A percentile compares a stretch with the other conserved stretches of the same genome.
Conservation (phyloP, 179 eudicot genomes). For the Patellifolia procumbens region DNA sequence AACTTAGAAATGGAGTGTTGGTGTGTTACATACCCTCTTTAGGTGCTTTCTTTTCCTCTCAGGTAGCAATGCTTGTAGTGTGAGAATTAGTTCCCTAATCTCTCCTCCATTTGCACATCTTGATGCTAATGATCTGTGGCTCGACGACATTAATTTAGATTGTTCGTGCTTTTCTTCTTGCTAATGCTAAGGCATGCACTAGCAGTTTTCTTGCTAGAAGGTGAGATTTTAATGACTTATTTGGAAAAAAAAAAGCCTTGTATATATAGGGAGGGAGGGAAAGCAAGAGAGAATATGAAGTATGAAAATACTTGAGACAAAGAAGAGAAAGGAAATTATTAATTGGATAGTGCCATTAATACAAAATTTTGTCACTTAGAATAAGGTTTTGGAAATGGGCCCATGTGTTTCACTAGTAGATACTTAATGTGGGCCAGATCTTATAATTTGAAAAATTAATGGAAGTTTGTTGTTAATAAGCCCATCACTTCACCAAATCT, state of each 20-base stretch:
- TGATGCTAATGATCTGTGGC: slow-evolving; percentile 6
- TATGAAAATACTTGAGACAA: background rate
- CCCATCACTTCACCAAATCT: background rate
- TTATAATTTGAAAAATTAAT: background rate
- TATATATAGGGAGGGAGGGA: slow-evolving; percentile 18
- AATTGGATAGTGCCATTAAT: background rate
- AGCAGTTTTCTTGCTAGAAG: background rate
- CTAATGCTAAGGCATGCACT: slow-evolving; percentile 4
- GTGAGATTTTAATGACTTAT: background rate
- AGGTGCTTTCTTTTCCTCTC: slow-evolving; percentile 10
- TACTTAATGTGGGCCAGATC: slow-evolving; percentile 17
- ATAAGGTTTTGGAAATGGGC: slow-evolving; percentile 13
- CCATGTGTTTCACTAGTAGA: slow-evolving; percentile 20
- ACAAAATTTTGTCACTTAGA: slow-evolving; percentile 21
- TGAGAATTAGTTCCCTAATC: slow-evolving; percentile 26
- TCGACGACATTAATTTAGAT: slow-evolving; percentile 22
- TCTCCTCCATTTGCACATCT: slow-evolving; percentile 14
- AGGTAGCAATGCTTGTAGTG: slow-evolving; percentile 29
- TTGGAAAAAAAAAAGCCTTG: background rate
- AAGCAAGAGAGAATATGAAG: background rate
- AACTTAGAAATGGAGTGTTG: background rate
- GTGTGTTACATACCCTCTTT: slow-evolving; percentile 22
- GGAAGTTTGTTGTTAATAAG: background rate
- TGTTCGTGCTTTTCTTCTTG: background rate
- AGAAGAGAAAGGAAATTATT: background rate